Percentiles rank a stretch among this genome's conserved stretches.
phyloP scores from a whole-genome alignment of 73 alveolate species.

The Halteria grandinella region DNA sequence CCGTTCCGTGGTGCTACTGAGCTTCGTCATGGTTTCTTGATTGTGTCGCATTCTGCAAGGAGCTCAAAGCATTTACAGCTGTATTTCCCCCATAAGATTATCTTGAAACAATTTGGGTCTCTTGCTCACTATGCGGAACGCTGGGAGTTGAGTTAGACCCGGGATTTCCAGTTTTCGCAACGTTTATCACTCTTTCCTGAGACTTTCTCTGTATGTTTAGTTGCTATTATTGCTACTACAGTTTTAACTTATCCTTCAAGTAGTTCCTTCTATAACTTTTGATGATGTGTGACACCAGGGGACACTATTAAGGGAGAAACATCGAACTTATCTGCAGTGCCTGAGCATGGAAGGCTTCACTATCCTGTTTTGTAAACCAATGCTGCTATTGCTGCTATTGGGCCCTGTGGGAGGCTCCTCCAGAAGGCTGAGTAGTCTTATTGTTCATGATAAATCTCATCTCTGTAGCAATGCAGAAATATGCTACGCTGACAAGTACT shows the following conservation, averaged over 20 bases:
- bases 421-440: too few species aligned
- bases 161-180: too few species aligned
- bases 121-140: neutral
- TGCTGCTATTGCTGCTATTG: constrained; percentile 10
- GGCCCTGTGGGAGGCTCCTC: too few species aligned
- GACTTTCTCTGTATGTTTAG: too few species aligned
- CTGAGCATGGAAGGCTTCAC: constrained; percentile 70
- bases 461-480: constrained; percentile 85
- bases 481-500: constrained; percentile 77
- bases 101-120: neutral
- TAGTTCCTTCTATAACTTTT: constrained; percentile 57
- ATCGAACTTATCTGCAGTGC: constrained; percentile 39
- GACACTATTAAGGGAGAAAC: constrained; percentile 66
- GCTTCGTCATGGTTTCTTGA: constrained; percentile 1
- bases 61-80: neutral
- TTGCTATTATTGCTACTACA: too few species aligned
- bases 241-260: constrained; percentile 45
- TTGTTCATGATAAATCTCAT: constrained; percentile 75
- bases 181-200: too few species aligned
- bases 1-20: constrained; percentile 7
- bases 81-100: constrained; percentile 1
- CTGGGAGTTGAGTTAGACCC: too few species aligned
- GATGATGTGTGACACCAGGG: constrained; percentile 58
- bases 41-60: too few species aligned
- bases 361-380: constrained; percentile 13